A percentile compares a stretch with the other conserved stretches of the same genome.
Evolutionary conservation across 192 early-diverging fungal species (phyloP).

Genomic region (Podila epicladia): DNA sequence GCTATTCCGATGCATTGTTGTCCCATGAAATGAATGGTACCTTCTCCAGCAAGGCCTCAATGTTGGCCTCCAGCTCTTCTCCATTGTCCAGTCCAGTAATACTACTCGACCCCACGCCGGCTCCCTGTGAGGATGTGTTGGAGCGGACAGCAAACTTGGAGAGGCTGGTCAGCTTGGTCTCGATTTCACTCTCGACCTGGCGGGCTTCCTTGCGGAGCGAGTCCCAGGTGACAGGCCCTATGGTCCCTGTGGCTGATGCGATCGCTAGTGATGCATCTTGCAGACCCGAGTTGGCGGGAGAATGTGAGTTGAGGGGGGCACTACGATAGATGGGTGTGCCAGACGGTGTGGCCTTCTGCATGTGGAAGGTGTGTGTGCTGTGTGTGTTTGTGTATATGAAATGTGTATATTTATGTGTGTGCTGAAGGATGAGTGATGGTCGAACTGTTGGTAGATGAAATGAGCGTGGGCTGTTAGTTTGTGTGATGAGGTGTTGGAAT

Average conservation of each 20-base stretch:
- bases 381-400: not conserved
- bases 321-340: constrained; percentile 42
- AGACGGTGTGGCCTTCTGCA: constrained; percentile 35
- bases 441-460: too few species aligned
- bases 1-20: not conserved
- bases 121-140: constrained; percentile 15
- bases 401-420: not conserved
- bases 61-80: constrained; percentile 58
- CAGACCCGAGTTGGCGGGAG: constrained; percentile 18
- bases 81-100: constrained; percentile 24
- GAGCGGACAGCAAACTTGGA: constrained; percentile 56
- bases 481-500: too few species aligned
- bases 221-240: constrained; percentile 63
- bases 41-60: constrained; percentile 73
- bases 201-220: constrained; percentile 73
- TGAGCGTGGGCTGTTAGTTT: too few species aligned
- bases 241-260: constrained; percentile 27
- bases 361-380: not conserved
- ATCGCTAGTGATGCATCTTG: constrained; percentile 41
- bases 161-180: constrained; percentile 67
- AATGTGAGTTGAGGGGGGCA: constrained; percentile 36
- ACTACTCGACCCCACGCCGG: constrained; percentile 18
- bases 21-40: constrained; percentile 34
- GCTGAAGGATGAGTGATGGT: too few species aligned
- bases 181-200: constrained; percentile 77